Evolutionary conservation across 768 basidiomycete genomes (phyloP), one percentile per base, ranked within the genome.

Genomic region (Suillus spraguei): DNA sequence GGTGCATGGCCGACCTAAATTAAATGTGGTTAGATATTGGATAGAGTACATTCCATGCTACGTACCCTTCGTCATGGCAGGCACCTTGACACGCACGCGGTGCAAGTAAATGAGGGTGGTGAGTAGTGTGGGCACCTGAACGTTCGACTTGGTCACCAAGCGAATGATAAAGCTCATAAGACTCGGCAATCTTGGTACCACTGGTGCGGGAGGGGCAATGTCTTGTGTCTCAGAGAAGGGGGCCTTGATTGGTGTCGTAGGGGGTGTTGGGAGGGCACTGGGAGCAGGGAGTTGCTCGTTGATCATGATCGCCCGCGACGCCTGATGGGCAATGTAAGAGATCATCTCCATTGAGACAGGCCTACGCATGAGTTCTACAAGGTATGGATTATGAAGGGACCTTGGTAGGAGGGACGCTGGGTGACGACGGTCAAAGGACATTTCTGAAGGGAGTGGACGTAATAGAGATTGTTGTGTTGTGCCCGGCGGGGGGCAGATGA

Each of bases 51-150:
- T 42, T 20, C 5, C 10, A 6, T 28, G 10, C 24, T 7, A 80
- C 83, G 69, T 63, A 93, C 95, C 95, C 82, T 91, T 94, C 24
- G 94, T 91, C 77, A 92, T 85, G 35, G 84, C 78, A 4, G 95
- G 93, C 52, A 99, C 79, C 78, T 90, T 95, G 39, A 81, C 73
- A 55, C 88, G 87, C 60, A 99, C 83, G 41, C 97, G 87, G 66
- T 96, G 91, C 66, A 99, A 88, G 79, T 96, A 98, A 67, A 97
- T 82, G 72, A 98, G 83, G 38, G 95, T 97, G 39, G 92, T 87
- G 59, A 97, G 87, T 60, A 99, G 83, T 24, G 95, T 98, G 33
- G 94, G 83, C 7, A 94, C 92, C 74, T 94, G 94, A 55, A 98
- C 95, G 71, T 94, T 92, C 47, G 92, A 92, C 72, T 84, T 83